Percentiles rank a stretch among this genome's conserved stretches.
These are phyloP conservation scores for Neurospora hispaniola DNA, from an alignment of 495 filamentous ascomycete species.

Conservation along the genomic window DNA sequence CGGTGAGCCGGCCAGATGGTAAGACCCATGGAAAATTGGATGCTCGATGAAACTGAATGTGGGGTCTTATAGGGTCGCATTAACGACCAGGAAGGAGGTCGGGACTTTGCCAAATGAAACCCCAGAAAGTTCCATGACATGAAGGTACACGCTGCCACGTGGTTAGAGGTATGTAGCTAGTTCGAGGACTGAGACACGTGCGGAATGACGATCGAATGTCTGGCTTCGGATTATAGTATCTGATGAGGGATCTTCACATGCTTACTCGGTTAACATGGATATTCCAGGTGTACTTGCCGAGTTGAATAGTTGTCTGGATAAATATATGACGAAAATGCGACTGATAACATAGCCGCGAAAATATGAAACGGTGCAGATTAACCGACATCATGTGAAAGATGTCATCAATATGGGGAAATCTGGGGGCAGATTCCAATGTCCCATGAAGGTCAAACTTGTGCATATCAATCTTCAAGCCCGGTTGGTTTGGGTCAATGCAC, in stretches of 20 bases:
- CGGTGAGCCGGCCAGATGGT: neutral
- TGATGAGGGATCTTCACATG: neutral
- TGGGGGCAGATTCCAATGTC: neutral
- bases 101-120: neutral
- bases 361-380: neutral
- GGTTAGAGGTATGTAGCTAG: neutral
- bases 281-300: neutral
- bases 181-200: neutral
- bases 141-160: neutral
- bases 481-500: neutral
- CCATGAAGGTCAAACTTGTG: neutral
- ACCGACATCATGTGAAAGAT: neutral
- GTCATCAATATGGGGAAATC: neutral
- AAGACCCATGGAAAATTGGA: neutral
- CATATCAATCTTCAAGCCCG: neutral
- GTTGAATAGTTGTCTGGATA: neutral
- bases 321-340: neutral
- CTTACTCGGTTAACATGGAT: neutral
- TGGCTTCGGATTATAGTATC: neutral
- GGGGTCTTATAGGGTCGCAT: neutral
- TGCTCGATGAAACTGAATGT: neutral
- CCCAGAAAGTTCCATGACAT: neutral
- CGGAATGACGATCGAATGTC: neutral
- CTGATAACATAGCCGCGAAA: neutral
- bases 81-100: neutral